phyloP scores from a whole-genome alignment of 441 rosid species.

The Dalechampia spathulata region DNA sequence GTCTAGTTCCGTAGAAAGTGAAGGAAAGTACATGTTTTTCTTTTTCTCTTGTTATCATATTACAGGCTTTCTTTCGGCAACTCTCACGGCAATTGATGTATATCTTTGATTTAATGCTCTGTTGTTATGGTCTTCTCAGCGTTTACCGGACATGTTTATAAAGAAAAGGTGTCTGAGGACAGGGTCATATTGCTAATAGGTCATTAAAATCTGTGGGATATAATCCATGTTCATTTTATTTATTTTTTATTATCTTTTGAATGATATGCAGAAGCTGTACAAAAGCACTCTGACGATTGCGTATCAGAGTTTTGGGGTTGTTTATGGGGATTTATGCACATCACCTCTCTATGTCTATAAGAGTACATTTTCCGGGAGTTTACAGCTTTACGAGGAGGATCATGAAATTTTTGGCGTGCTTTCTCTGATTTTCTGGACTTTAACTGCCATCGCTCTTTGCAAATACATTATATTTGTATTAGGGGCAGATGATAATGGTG shows the following conservation, averaged over 20 bases:
- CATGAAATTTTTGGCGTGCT: conserved; percentile 27
- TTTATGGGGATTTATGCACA: conserved; percentile 30
- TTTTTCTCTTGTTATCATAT: too few species aligned
- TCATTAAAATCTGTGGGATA: background rate
- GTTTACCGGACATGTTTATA: too few species aligned
- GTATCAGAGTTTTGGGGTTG: conserved; percentile 31
- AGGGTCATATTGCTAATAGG: background rate
- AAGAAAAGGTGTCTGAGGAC: background rate
- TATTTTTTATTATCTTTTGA: background rate
- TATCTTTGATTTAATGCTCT: too few species aligned
- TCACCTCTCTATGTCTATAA: conserved; percentile 26
- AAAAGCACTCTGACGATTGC: conserved; percentile 22
- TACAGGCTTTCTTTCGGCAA: too few species aligned
- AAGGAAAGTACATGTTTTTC: too few species aligned
- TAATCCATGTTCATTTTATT: background rate
- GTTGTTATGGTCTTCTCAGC: too few species aligned
- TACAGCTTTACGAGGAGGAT: conserved; percentile 15
- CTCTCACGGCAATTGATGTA: too few species aligned
- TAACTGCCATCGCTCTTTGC: conserved; percentile 30
- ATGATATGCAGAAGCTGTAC: conserved; percentile 15
- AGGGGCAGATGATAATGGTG: conserved; percentile 33
- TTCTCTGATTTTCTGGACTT: conserved; percentile 38
- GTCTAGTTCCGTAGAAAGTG: conserved; percentile 9
- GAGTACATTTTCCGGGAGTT: conserved; percentile 25
- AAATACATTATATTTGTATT: conserved; percentile 30